Evolutionary conservation across 805 yeast species (phyloP), one percentile per base, ranked within the genome.

Genomic region (Metschnikowia similis): DNA sequence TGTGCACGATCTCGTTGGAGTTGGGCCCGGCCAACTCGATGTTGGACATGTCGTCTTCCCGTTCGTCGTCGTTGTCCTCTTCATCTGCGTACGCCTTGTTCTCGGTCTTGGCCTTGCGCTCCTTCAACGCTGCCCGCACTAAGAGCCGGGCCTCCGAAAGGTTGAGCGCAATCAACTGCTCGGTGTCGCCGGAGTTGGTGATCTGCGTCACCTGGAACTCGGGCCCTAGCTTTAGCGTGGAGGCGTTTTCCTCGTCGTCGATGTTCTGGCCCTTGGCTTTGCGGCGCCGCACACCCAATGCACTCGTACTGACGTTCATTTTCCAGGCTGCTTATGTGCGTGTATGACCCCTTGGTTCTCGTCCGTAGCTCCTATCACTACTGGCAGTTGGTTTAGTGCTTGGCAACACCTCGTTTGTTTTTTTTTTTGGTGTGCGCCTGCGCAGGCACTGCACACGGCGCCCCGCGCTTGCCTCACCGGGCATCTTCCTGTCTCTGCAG

Each of bases 221-320:
- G 28, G 96, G 92, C 8, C 99, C 99, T 49, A 94, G 79, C 62
- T 87, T 85, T 58, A 94, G 77, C 46, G 80, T 78, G 0, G 96
- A 83, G 0, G 98, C 95, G 62, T 94, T 95, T 64, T 92, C 98
- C 62, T 91, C 97, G 56, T 88, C 96, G 51, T 84, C 91, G 39
- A 82, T 77, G 51, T 83, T 84, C 61, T 72, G 82, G 10, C 73
- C 66, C 53, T 68, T 76, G 28, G 79, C 75, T 55, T 75, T 76
- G 67, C 96, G 81, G 72, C 96, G 83, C 64, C 89, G 81, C 41
- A 87, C 87, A 28, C 91, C 92, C 45, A 89, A 79, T 4, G 97
- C 87, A 46, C 96, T 87, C 35, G 96, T 88, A 35, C 96, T 87
- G 36, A 89, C 83, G 66, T 90, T 90, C 97, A 90, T 89, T 8